Evolutionary conservation across 306 rosid genomes (phyloP).

Genomic region (Ammopiptanthus mongolicus): DNA sequence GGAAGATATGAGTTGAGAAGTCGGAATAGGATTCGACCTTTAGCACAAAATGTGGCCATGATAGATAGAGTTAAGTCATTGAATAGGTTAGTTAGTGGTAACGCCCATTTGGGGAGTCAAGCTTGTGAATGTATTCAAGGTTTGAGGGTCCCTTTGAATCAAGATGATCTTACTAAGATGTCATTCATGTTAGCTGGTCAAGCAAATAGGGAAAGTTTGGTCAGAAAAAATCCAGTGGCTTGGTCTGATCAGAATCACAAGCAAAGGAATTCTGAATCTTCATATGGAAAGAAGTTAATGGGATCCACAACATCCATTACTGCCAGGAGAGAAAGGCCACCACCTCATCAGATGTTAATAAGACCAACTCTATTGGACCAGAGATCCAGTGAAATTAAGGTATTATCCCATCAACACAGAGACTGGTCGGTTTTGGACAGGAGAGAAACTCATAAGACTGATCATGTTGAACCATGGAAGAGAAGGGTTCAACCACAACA

Average conservation of each 20-base stretch:
- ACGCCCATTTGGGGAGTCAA: slow-evolving; percentile 13
- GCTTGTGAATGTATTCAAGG: slow-evolving; percentile 42
- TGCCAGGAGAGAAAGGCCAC: slow-evolving; percentile 15
- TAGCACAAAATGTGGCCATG: slow-evolving; percentile 1
- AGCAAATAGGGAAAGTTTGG: background rate
- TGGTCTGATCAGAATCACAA: background rate
- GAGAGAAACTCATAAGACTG: slow-evolving; percentile 8
- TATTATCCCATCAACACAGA: slow-evolving; percentile 22
- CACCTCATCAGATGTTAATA: slow-evolving; percentile 18
- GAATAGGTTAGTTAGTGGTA: slow-evolving; percentile 10
- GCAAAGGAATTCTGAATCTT: background rate
- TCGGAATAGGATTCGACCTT: background rate
- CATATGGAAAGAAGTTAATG: background rate
- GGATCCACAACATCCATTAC: background rate
- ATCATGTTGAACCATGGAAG: background rate
- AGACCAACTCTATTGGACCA: slow-evolving; percentile 44
- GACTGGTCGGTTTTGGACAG: background rate
- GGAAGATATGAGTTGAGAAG: slow-evolving; percentile 18
- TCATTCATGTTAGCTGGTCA: slow-evolving; percentile 7
- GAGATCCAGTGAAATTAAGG: slow-evolving; percentile 22
- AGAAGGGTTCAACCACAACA: background rate
- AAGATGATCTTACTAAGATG: background rate
- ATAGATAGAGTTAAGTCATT: slow-evolving; percentile 26
- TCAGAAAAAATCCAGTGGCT: slow-evolving; percentile 11
- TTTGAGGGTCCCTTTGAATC: slow-evolving; percentile 41